phyloP scores from a whole-genome alignment of 2,329 filamentous ascomycete species.

The Corniculantispora saksenae region DNA sequence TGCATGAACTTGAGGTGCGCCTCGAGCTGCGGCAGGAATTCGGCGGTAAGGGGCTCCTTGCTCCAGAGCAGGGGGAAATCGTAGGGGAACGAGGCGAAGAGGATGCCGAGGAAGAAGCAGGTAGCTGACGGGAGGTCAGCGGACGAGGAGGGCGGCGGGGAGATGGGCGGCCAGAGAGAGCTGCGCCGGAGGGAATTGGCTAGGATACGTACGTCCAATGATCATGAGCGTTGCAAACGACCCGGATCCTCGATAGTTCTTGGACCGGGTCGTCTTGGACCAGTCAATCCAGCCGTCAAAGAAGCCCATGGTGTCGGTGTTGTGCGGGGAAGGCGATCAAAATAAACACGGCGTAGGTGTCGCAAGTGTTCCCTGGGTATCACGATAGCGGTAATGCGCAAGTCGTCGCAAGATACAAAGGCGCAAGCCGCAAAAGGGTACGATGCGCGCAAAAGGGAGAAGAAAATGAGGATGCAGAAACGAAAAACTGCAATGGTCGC shows the following conservation, averaged over 20 bases:
- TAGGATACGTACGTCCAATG: constrained; percentile 74
- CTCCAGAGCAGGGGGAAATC: constrained; percentile 89
- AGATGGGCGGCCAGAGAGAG: constrained; percentile 1
- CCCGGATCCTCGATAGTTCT: constrained; percentile 58
- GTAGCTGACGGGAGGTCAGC: constrained; percentile 56
- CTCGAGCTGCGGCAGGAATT: constrained; percentile 84
- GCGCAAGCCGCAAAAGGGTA: not conserved
- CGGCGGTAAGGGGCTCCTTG: constrained; percentile 60
- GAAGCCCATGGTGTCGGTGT: constrained; percentile 17
- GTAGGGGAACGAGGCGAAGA: constrained; percentile 96
- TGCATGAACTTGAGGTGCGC: constrained; percentile 88
- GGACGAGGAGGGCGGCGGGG: too few species aligned
- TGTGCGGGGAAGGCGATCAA: not conserved
- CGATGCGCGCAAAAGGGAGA: too few species aligned
- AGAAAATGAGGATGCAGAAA: not conserved
- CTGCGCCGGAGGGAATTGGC: not conserved
- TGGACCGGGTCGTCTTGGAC: constrained; percentile 58
- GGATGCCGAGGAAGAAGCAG: constrained; percentile 96
- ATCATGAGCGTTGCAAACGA: constrained; percentile 98
- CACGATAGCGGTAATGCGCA: not conserved
- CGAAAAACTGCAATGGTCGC: not conserved
- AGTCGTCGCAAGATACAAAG: not conserved
- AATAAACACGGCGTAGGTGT: not conserved
- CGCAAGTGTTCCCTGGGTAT: not conserved
- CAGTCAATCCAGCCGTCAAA: constrained; percentile 47